phyloP scores from a whole-genome alignment of 495 filamentous ascomycete species.

The Lineolata rhizophorae region DNA sequence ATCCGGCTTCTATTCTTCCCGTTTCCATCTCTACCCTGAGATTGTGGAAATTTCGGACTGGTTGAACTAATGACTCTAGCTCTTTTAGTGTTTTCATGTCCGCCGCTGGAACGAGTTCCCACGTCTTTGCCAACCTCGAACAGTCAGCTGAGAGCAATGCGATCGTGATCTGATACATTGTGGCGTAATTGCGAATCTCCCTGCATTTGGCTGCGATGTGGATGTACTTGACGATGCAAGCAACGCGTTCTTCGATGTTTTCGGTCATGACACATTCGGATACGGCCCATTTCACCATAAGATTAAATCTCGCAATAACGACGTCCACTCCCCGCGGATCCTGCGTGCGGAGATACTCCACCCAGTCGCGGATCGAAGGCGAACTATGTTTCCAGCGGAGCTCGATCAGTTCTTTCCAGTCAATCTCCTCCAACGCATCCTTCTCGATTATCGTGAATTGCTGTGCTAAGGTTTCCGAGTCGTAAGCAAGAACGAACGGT shows the following conservation, averaged over 20 bases:
- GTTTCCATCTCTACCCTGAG: constrained; percentile 83
- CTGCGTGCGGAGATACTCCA: constrained; percentile 53
- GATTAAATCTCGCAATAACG: constrained; percentile 90
- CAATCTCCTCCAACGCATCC: constrained; percentile 84
- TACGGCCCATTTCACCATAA: constrained; percentile 92
- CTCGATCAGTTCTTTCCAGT: constrained; percentile 94
- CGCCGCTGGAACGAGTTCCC: constrained; percentile 47
- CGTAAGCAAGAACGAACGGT: constrained; percentile 80
- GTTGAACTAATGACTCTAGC: constrained; percentile 68
- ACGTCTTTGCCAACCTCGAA: constrained; percentile 54
- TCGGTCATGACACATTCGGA: constrained; percentile 79
- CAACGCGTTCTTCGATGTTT: constrained; percentile 59
- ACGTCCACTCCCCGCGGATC: constrained; percentile 74
- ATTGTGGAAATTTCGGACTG: constrained; percentile 75
- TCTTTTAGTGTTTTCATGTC: constrained; percentile 56
- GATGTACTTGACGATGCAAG: constrained; percentile 74
- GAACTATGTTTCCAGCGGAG: constrained; percentile 50
- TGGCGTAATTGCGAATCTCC: constrained; percentile 81
- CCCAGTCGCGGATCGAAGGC: constrained; percentile 58
- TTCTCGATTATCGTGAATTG: constrained; percentile 93
- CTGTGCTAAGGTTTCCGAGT: constrained; percentile 73
- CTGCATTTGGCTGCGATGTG: constrained; percentile 76
- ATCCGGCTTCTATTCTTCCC: constrained; percentile 37
- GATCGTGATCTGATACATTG: constrained; percentile 85
- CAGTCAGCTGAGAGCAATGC: constrained; percentile 73